phyloP scores from a whole-genome alignment of 305 asterid species.

The Galium porrigens region DNA sequence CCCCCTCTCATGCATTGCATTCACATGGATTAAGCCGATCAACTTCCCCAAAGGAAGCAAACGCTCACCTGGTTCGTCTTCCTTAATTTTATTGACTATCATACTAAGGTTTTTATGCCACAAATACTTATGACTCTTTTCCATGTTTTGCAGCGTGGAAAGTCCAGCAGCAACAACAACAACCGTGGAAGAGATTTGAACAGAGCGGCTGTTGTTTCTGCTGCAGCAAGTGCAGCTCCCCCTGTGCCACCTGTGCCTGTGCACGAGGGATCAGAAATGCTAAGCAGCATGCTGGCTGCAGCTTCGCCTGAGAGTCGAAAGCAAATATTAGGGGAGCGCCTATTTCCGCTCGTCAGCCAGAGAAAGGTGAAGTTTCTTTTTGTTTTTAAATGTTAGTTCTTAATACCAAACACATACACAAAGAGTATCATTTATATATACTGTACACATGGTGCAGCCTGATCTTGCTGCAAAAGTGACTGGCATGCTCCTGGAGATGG shows the following conservation, averaged over 20 bases:
- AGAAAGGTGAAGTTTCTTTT: slow-evolving; percentile 36
- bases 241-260: slow-evolving; percentile 25
- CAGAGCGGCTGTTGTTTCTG: slow-evolving; percentile 18
- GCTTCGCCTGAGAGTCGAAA: slow-evolving; percentile 59
- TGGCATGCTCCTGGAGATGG: slow-evolving; percentile 94
- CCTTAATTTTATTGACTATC: background rate
- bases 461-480: slow-evolving; percentile 64
- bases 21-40: slow-evolving; percentile 29
- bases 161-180: slow-evolving; percentile 16
- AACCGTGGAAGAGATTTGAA: slow-evolving; percentile 22
- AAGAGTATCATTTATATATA: background rate
- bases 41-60: slow-evolving; percentile 34
- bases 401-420: background rate
- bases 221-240: slow-evolving; percentile 20
- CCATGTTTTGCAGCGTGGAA: slow-evolving; percentile 26
- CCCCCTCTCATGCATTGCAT: slow-evolving; percentile 26
- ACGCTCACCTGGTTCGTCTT: slow-evolving; percentile 36
- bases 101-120: background rate
- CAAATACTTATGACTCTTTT: background rate
- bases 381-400: background rate
- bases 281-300: slow-evolving; percentile 54
- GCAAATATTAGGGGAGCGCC: slow-evolving; percentile 65
- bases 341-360: slow-evolving; percentile 55
- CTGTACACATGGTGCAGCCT: slow-evolving; percentile 35
- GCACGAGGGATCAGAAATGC: slow-evolving; percentile 40